Evolutionary conservation across 768 basidiomycete species (phyloP).

Genomic region (Rhodotorula paludigena): DNA sequence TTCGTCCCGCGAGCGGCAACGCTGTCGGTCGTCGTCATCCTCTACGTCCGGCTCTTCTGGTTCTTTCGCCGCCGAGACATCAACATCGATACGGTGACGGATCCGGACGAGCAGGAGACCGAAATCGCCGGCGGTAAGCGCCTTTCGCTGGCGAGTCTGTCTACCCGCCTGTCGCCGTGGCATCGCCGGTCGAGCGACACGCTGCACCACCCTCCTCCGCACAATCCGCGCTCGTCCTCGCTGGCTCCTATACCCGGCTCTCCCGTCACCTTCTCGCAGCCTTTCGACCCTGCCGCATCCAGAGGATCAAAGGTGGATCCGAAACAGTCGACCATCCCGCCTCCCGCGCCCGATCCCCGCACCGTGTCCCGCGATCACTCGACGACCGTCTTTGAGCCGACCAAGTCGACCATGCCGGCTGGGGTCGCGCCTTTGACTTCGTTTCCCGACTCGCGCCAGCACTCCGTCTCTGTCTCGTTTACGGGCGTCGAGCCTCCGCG

Average conservation of each 20-base stretch:
- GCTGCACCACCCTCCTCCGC: background rate
- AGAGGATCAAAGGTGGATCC: too few relatives aligned
- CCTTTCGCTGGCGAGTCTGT: slow-evolving; percentile 9
- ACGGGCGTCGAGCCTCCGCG: background rate
- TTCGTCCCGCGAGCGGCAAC: slow-evolving; percentile 25
- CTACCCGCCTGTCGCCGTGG: slow-evolving; percentile 9
- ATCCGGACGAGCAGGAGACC: background rate
- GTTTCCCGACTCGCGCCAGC: background rate
- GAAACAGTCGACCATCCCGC: too few relatives aligned
- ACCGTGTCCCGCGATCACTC: too few relatives aligned
- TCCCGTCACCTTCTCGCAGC: background rate
- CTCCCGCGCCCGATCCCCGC: too few relatives aligned
- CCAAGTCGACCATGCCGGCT: too few relatives aligned
- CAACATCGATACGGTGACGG: slow-evolving; percentile 7
- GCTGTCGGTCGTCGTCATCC: slow-evolving; percentile 23
- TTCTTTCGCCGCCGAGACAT: slow-evolving; percentile 30
- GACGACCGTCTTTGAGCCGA: too few relatives aligned
- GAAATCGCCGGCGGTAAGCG: background rate
- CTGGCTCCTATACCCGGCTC: slow-evolving; percentile 4
- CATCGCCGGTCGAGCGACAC: slow-evolving; percentile 12
- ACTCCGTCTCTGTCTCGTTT: background rate
- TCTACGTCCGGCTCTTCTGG: slow-evolving; percentile 29
- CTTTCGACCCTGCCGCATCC: too few relatives aligned
- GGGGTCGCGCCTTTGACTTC: background rate
- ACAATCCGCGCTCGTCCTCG: background rate